Evolutionary conservation across 164 flowering plant species (phyloP).

Genomic region (Vitis riparia): DNA sequence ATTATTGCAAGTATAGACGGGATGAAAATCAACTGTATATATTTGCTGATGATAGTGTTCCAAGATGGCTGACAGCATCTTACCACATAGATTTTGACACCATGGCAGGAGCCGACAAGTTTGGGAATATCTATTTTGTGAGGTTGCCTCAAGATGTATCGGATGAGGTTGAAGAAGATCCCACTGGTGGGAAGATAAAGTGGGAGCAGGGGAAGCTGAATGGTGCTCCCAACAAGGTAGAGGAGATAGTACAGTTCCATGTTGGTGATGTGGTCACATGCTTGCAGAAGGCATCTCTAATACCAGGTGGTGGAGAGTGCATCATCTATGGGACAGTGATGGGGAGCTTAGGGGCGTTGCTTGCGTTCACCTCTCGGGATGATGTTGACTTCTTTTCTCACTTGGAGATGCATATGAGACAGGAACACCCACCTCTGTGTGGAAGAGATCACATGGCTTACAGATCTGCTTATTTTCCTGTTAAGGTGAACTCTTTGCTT

Average conservation of each 20-base stretch:
- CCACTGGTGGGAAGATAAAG: slow-evolving; percentile 98
- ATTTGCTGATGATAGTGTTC: slow-evolving; percentile 94
- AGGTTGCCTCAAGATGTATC: slow-evolving; percentile 94
- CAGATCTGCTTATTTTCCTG: slow-evolving; percentile 95
- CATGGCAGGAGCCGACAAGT: slow-evolving; percentile 98
- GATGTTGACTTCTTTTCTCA: slow-evolving; percentile 99
- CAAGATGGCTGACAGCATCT: slow-evolving; percentile 97
- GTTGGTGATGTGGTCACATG: slow-evolving; percentile 89
- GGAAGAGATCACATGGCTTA: slow-evolving; percentile 99
- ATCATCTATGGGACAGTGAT: slow-evolving; percentile 95
- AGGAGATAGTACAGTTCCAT: slow-evolving; percentile 97
- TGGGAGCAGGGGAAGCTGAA: slow-evolving; percentile 99
- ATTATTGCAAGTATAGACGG: slow-evolving; percentile 94
- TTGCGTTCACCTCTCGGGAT: slow-evolving; percentile 90
- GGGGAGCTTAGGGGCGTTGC: slow-evolving; percentile 97
- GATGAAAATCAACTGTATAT: slow-evolving; percentile 97
- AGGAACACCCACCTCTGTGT: slow-evolving; percentile 96
- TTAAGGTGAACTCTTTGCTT: slow-evolving; percentile 60
- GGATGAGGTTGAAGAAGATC: slow-evolving; percentile 99
- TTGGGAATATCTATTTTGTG: slow-evolving; percentile 92
- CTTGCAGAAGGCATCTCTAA: slow-evolving; percentile 94
- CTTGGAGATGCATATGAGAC: slow-evolving; percentile 98
- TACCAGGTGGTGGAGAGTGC: slow-evolving; percentile 96
- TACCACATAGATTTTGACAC: slow-evolving; percentile 95
- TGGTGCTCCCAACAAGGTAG: slow-evolving; percentile 98